Conservation (phyloP, 2,329 filamentous ascomycete genomes). For the Meredithiella fracta region DNA sequence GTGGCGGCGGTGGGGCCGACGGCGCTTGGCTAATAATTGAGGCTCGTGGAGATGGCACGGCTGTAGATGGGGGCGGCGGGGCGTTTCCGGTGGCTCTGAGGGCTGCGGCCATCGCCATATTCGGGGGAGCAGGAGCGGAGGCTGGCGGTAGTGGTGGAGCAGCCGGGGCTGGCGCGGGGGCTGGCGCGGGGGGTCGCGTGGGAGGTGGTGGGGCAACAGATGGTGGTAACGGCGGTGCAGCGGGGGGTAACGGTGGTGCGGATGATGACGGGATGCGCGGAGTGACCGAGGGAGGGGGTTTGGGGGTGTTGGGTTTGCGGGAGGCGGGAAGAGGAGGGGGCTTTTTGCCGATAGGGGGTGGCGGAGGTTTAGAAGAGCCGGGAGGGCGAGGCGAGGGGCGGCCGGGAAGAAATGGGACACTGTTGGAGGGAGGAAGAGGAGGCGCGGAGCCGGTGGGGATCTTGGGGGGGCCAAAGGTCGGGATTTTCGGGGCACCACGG, state of each 20-base stretch:
- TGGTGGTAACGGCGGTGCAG: slow-evolving; percentile 27
- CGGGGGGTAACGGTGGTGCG: slow-evolving; percentile 25
- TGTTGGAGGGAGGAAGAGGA: slow-evolving; percentile 27
- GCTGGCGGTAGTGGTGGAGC: slow-evolving; percentile 2
- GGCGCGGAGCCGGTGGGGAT: slow-evolving; percentile 39
- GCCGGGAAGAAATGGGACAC: slow-evolving; percentile 37
- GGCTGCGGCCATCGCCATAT: slow-evolving; percentile 14
- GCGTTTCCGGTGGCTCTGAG: slow-evolving; percentile 13
- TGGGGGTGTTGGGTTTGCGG: slow-evolving; percentile 35
- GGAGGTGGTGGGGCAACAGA: slow-evolving; percentile 16
- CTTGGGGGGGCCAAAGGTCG: slow-evolving; percentile 37
- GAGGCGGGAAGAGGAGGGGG: slow-evolving; percentile 39
- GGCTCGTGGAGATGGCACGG: background rate
- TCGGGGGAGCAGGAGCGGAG: background rate
- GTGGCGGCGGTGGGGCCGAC: slow-evolving; percentile 22
- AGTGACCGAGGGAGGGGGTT: slow-evolving; percentile 23
- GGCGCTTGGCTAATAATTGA: slow-evolving; percentile 19
- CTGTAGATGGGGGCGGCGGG: slow-evolving; percentile 23
- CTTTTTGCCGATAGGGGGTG: slow-evolving; percentile 65
- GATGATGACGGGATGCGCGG: slow-evolving; percentile 23
- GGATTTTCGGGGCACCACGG: slow-evolving; percentile 30
- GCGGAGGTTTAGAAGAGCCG: slow-evolving; percentile 49
- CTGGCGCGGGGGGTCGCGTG: slow-evolving; percentile 17
- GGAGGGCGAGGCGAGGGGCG: slow-evolving; percentile 29
- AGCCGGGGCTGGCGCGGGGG: background rate